These are phyloP conservation scores for Westerdykella sp. DNA, from an alignment of 2,329 filamentous ascomycete genomes.

Conservation along the genomic window DNA sequence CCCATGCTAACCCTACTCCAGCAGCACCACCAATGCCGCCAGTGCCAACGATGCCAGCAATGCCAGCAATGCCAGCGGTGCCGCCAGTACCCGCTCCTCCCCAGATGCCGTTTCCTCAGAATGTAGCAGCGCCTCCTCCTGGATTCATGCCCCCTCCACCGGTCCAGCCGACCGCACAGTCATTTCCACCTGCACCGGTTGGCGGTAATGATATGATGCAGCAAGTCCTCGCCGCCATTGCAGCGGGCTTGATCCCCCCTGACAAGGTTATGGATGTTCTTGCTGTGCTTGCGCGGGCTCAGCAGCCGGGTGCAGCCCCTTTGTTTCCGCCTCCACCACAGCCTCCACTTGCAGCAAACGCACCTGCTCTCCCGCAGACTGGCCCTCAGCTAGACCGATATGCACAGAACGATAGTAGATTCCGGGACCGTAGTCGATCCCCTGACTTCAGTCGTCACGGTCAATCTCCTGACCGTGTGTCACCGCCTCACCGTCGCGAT, in stretches of 20 bases:
- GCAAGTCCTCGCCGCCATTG: conserved; percentile 32
- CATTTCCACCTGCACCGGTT: conserved; percentile 18
- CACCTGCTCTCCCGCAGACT: conserved; percentile 8
- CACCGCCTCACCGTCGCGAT: conserved; percentile 55
- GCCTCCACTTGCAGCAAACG: conserved; percentile 7
- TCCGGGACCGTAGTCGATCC: conserved; percentile 45
- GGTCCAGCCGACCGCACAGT: conserved; percentile 14
- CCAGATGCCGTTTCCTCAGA: conserved; percentile 17
- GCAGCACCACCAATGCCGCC: conserved; percentile 13
- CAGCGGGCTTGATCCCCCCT: conserved; percentile 25
- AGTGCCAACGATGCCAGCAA: conserved; percentile 8
- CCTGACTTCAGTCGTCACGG: conserved; percentile 62
- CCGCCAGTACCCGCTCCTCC: too few relatives aligned
- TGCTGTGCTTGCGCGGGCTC: conserved; percentile 18
- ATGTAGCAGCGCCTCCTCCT: conserved; percentile 26
- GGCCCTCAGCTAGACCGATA: conserved; percentile 19
- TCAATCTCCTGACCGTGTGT: conserved; percentile 49
- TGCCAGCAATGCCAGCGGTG: conserved; percentile 16
- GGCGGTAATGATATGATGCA: conserved; percentile 23
- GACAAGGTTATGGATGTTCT: conserved; percentile 33
- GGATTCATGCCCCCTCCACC: conserved; percentile 27
- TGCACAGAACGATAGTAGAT: conserved; percentile 30
- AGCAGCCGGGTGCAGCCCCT: conserved; percentile 19
- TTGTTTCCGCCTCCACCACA: conserved; percentile 23
- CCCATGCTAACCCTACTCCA: conserved; percentile 23